These are phyloP conservation scores for Scutellaria galericulata DNA, from an alignment of 257 asterid species.

Conservation along the genomic window DNA sequence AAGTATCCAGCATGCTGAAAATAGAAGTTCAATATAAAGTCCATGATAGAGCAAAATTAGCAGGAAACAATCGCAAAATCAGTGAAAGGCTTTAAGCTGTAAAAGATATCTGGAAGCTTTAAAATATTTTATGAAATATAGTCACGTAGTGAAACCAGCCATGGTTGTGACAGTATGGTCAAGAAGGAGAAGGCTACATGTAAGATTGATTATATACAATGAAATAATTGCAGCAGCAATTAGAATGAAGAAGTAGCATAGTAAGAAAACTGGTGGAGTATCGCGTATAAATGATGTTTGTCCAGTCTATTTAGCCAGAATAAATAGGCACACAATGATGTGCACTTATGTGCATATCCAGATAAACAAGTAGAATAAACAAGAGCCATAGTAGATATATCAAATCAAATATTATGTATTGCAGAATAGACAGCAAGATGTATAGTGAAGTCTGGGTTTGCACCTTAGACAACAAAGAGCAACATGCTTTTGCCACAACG, in stretches of 20 bases:
- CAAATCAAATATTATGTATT: constrained; percentile 1
- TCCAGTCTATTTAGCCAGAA: background rate
- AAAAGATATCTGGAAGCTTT: background rate
- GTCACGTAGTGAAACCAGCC: background rate
- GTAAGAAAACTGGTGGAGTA: background rate
- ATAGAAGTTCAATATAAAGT: background rate
- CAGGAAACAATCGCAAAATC: background rate
- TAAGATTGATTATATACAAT: constrained; percentile 3
- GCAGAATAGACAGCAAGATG: constrained; percentile 21
- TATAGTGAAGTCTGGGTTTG: constrained; percentile 33
- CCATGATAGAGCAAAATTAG: constrained; percentile 4
- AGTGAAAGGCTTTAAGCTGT: background rate
- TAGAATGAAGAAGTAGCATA: constrained; percentile 1
- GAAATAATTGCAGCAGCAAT: constrained; percentile 21
- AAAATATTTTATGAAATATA: background rate
- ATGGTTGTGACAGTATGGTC: background rate
- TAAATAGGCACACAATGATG: background rate
- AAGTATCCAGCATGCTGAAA: constrained; percentile 8
- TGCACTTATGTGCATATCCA: background rate
- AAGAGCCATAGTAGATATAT: constrained; percentile 1
- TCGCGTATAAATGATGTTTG: constrained; percentile 14
- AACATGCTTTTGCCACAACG: constrained; percentile 70
- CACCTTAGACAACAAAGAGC: constrained; percentile 89
- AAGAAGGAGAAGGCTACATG: constrained; percentile 10
- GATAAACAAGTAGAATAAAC: constrained; percentile 6